Evolutionary conservation across 345 rosid species (phyloP).

Genomic region (Rubroshorea leprosula): DNA sequence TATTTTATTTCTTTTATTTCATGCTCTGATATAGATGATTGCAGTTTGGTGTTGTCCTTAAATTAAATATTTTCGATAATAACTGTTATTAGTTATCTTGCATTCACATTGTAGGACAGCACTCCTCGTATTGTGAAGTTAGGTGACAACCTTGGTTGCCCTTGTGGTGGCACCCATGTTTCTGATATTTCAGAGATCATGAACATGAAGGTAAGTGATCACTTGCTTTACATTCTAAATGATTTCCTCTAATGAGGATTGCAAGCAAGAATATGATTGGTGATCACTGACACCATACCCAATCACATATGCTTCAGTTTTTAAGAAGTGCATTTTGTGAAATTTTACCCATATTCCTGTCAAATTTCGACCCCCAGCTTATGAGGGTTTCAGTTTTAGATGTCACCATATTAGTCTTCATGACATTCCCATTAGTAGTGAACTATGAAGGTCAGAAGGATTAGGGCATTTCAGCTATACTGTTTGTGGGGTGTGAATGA

Average conservation of each 20-base stretch:
- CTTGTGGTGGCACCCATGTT: slow-evolving; percentile 94
- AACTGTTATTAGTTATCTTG: background rate
- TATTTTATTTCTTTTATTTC: no score
- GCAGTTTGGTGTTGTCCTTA: no score
- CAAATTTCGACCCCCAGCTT: no score
- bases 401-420: no score
- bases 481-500: no score
- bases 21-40: no score
- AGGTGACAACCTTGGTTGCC: slow-evolving; percentile 66
- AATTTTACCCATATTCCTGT: background rate
- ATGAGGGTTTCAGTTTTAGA: no score
- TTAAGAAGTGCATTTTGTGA: background rate
- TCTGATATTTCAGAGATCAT: slow-evolving; percentile 61
- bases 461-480: no score
- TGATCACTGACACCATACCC: background rate
- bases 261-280: background rate
- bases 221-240: slow-evolving; percentile 4
- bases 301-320: background rate
- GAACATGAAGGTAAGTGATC: slow-evolving; percentile 50
- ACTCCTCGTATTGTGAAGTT: slow-evolving; percentile 68
- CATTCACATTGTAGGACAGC: slow-evolving; percentile 45
- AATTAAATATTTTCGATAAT: no score
- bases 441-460: no score
- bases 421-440: no score
- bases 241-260: background rate